Base-by-base conservation (phyloP, 139 green algal species). In the Eudorina sp. region DNA sequence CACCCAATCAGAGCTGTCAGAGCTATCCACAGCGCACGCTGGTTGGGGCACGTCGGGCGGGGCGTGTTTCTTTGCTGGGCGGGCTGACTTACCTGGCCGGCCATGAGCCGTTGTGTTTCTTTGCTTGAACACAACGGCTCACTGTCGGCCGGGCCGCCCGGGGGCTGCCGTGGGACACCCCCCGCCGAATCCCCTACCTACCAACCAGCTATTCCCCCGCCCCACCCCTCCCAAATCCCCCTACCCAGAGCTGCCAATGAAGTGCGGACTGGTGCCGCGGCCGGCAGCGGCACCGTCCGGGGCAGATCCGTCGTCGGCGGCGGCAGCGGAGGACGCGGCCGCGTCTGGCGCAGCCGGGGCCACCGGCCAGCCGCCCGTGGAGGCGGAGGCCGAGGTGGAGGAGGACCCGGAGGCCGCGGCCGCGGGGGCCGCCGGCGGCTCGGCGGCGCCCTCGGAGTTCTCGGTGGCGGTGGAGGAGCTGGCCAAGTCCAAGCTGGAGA, bases 401-500 rank as follows among this genome's bases (percentile, higher is more conserved):
- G 19, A 77, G 4, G 5, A 3, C 19, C 21, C 40, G 34, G 34
- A n/a, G 40, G 19, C 68, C 34, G 11, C 40, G 1, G 13, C 41
- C 14, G 41, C 41, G 7, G 43, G 41, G 4, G 25, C 73, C 25
- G 2, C 43, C 27, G 43, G 31, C 43, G n/a, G 18, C 73, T 13
- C 4, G 1, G 23, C 34, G 4, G 31, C 23, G 21, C 6, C 60
- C 46, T 88, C 86, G 45, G 90, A 94, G 85, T 93, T 95, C 66
- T n/a, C 41, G 48, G 78, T 68, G 41, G 90, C 91, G 36, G 94
- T 98, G 51, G 92, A 94, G 72, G 96, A 98, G 92, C 89, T 98
- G 75, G 85, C 89, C 36, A 97, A 96, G 78, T 77, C 91, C 29
- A 97, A 97, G 83, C 94, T 97, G 84, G 95, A 98, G 92, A 94